phyloP scores from a whole-genome alignment of 2,329 filamentous ascomycete species.

The Elsinoe batatas region DNA sequence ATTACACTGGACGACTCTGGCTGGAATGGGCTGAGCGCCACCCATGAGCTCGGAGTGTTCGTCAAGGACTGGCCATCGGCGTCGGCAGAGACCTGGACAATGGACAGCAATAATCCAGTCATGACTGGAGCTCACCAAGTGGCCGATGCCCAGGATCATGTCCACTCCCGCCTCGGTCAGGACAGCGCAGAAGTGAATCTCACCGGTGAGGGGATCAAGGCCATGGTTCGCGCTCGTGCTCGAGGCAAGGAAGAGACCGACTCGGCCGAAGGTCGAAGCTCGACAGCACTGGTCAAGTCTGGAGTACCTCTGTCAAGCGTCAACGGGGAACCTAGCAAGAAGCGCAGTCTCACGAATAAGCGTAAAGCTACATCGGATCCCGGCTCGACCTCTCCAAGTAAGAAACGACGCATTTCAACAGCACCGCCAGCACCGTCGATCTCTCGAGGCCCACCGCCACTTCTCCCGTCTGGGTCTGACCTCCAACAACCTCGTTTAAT shows the following conservation, averaged over 20 bases:
- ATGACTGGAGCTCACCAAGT: slow-evolving; percentile 50
- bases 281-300: slow-evolving; percentile 24
- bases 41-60: slow-evolving; percentile 70
- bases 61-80: slow-evolving; percentile 56
- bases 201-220: slow-evolving; percentile 23
- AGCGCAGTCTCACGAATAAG: slow-evolving; percentile 15
- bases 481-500: slow-evolving; percentile 53
- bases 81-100: slow-evolving; percentile 55
- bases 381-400: background rate
- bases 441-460: background rate
- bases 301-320: slow-evolving; percentile 34
- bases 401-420: background rate
- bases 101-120: slow-evolving; percentile 41
- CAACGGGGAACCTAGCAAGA: slow-evolving; percentile 28
- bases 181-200: slow-evolving; percentile 25
- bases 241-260: slow-evolving; percentile 13
- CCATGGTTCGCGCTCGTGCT: slow-evolving; percentile 18
- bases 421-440: background rate
- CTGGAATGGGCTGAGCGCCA: slow-evolving; percentile 57
- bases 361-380: slow-evolving; percentile 2
- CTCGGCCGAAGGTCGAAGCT: slow-evolving; percentile 21
- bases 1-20: slow-evolving; percentile 49
- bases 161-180: slow-evolving; percentile 30
- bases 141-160: slow-evolving; percentile 45
- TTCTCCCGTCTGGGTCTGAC: slow-evolving; percentile 37